These are phyloP conservation scores for Lactarius trivialis DNA, from an alignment of 768 basidiomycete species.

Conservation along the genomic window DNA sequence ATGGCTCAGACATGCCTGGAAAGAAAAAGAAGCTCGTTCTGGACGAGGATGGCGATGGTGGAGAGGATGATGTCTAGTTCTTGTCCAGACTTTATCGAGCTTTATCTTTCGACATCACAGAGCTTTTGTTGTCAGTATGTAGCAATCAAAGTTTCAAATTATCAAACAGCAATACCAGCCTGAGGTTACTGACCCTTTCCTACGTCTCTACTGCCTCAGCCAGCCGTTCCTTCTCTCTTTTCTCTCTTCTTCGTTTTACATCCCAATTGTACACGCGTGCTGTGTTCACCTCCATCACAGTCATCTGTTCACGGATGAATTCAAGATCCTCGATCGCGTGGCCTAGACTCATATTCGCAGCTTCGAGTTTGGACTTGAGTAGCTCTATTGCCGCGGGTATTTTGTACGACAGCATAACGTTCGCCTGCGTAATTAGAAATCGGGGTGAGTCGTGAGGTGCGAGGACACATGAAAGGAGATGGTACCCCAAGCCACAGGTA, in stretches of 20 bases:
- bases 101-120: not conserved
- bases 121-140: not conserved
- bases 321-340: slow-evolving; percentile 84
- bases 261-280: slow-evolving; percentile 97
- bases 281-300: slow-evolving; percentile 94
- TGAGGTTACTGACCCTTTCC: not conserved
- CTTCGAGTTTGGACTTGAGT: slow-evolving; percentile 63
- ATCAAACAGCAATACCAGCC: not conserved
- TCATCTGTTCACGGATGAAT: slow-evolving; percentile 89
- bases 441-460: not conserved
- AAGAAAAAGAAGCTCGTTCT: slow-evolving; percentile 65
- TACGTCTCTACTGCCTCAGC: slow-evolving; percentile 1
- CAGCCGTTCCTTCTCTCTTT: slow-evolving; percentile 10
- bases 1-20: slow-evolving; percentile 63
- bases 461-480: slow-evolving; percentile 17
- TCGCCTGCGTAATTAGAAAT: slow-evolving; percentile 53
- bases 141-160: not conserved
- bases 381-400: slow-evolving; percentile 70
- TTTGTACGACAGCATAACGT: slow-evolving; percentile 95
- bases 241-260: slow-evolving; percentile 70
- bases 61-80: slow-evolving; percentile 27
- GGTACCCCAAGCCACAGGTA: slow-evolving; percentile 94
- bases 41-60: slow-evolving; percentile 35
- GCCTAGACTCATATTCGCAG: slow-evolving; percentile 58
- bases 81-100: no score